Evolutionary conservation across 2,329 filamentous ascomycete species (phyloP), one percentile per base, ranked within the genome.

Genomic region (Iodosphaeria phyllophila): DNA sequence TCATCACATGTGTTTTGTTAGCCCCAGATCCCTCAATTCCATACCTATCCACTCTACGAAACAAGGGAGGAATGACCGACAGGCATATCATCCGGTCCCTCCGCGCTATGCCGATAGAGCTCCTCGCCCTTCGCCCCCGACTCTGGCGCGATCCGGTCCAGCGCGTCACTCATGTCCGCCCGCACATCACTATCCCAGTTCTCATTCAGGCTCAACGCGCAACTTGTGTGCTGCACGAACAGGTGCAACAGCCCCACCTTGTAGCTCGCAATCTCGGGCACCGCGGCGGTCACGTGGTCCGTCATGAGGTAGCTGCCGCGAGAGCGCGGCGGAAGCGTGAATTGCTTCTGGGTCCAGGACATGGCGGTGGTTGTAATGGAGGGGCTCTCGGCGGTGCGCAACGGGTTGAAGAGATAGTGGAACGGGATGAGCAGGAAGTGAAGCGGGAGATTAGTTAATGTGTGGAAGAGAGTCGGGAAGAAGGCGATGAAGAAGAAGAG

Each of bases 191-290:
- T 48, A 44, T 84, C 79, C 50, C 66, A 74, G 54, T 95, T 95
- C 63, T 98, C 89, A 46, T 98, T 98, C 40, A 98, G 56, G 31
- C 70, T 79, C 26, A 98, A 61, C 8, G 78, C 89, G 51, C 83
- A 92, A 42, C 72, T 82, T 5, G 89, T 98, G 54, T 98, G 89
- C 54, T 98, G 86, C 27, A 95, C 64, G 49, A 95, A 98, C 23
- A 98, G 62, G 47, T 92, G 73, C 33, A 95, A 56, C 31, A 92
- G 53, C 22, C 83, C 83, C 38, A 89, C 68, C 48, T 86, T 86
- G 64, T 92, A 92, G 35, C 67, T 48, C 30, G 61, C 60, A 35
- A 95, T 65, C 51, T 93, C 83, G 4, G 86, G 84, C 1, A 95
- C 54, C 30, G 71, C 58, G 24, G 60, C 56, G 14, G 69, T 38